Conservation (phyloP, 495 filamentous ascomycete genomes). For the Aspergillus baeticus region DNA sequence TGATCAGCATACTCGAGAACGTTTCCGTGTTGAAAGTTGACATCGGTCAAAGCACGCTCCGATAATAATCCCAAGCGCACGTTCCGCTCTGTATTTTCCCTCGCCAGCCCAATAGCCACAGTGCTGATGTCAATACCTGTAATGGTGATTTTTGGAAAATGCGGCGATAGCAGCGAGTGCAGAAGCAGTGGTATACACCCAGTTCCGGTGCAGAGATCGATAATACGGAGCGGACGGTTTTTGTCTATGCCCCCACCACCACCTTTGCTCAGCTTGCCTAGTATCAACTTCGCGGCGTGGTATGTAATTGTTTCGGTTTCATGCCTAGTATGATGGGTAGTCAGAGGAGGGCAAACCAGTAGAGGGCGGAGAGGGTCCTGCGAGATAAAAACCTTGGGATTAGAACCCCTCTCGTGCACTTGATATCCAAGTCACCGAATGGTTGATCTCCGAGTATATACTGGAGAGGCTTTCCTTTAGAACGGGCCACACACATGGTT, state of each 20-base stretch:
- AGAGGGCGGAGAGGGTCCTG: background rate
- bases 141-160: slow-evolving; percentile 31
- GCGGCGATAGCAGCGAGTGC: slow-evolving; percentile 48
- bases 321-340: slow-evolving; percentile 34
- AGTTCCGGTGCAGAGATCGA: slow-evolving; percentile 88
- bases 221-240: slow-evolving; percentile 47
- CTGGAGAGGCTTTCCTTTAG: slow-evolving; percentile 73
- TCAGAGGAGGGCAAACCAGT: slow-evolving; percentile 4
- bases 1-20: slow-evolving; percentile 41
- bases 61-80: slow-evolving; percentile 25
- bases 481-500: slow-evolving; percentile 56
- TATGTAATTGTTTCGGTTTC: slow-evolving; percentile 72
- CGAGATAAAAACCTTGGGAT: slow-evolving; percentile 67
- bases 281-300: slow-evolving; percentile 52
- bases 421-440: slow-evolving; percentile 81
- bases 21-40: slow-evolving; percentile 54
- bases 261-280: slow-evolving; percentile 8
- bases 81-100: slow-evolving; percentile 59
- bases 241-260: background rate
- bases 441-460: slow-evolving; percentile 88
- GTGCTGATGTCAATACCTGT: slow-evolving; percentile 42
- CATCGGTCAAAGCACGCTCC: slow-evolving; percentile 26
- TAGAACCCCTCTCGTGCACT: slow-evolving; percentile 70
- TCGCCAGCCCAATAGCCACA: slow-evolving; percentile 59
- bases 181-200: slow-evolving; percentile 87